A percentile compares a stretch with the other conserved stretches of the same genome.
These are phyloP conservation scores for Diaporthe sp. DNA, from an alignment of 2,329 filamentous ascomycete genomes.

Conservation along the genomic window DNA sequence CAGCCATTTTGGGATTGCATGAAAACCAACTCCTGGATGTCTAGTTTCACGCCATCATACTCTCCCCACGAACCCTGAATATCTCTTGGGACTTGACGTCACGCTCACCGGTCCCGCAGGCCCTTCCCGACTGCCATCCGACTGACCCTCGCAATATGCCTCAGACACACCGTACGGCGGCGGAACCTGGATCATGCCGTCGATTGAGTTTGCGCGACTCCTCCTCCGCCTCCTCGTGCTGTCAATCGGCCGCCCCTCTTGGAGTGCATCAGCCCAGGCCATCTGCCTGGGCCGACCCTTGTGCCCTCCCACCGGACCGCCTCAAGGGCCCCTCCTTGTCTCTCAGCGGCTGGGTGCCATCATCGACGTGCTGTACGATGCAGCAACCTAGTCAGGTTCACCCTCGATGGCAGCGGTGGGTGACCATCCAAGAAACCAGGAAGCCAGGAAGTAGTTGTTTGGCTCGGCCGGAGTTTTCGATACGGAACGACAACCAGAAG, in stretches of 20 bases:
- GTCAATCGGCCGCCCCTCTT: slow-evolving; percentile 18
- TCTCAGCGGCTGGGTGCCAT: slow-evolving; percentile 26
- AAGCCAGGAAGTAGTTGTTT: slow-evolving; percentile 6
- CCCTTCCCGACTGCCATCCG: slow-evolving; percentile 28
- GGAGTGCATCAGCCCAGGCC: slow-evolving; percentile 27
- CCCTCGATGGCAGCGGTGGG: slow-evolving; percentile 17
- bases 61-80: slow-evolving; percentile 21
- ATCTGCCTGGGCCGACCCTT: slow-evolving; percentile 7
- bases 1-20: slow-evolving; percentile 31
- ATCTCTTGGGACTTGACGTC: slow-evolving; percentile 30
- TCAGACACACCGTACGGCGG: slow-evolving; percentile 16
- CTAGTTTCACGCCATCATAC: slow-evolving; percentile 28
- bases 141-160: slow-evolving; percentile 26
- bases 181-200: slow-evolving; percentile 23
- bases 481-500: not conserved
- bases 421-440: not conserved
- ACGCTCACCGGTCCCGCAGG: slow-evolving; percentile 9
- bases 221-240: slow-evolving; percentile 18
- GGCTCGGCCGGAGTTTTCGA: slow-evolving; percentile 22
- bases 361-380: not conserved
- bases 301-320: slow-evolving; percentile 2
- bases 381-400: slow-evolving; percentile 4
- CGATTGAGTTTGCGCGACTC: slow-evolving; percentile 30
- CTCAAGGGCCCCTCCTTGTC: slow-evolving; percentile 27
- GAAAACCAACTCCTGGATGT: slow-evolving; percentile 32